These are phyloP conservation scores for Ophiostoma sp. DNA, from an alignment of 2,329 filamentous ascomycete genomes.

Conservation along the genomic window DNA sequence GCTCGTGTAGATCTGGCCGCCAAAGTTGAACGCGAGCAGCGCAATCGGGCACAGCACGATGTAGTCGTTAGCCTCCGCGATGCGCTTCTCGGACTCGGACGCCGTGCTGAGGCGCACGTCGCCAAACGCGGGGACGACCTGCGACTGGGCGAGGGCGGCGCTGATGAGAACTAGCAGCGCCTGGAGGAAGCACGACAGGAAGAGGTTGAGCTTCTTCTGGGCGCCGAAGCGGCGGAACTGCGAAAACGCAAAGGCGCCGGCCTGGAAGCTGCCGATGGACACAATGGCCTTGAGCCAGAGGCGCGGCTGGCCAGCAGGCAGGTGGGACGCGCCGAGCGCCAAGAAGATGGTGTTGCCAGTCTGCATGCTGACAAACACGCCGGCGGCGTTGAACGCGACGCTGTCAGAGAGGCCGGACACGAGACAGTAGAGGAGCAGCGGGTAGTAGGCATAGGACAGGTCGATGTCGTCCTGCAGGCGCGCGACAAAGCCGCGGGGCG, in stretches of 20 bases:
- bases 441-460: slow-evolving; percentile 49
- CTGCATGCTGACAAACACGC: slow-evolving; percentile 78
- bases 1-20: slow-evolving; percentile 50
- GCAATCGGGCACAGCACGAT: slow-evolving; percentile 37
- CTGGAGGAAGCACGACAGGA: slow-evolving; percentile 54
- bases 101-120: slow-evolving; percentile 27
- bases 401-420: slow-evolving; percentile 75
- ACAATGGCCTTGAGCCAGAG: slow-evolving; percentile 68
- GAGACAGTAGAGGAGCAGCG: slow-evolving; percentile 66
- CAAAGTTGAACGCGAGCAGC: slow-evolving; percentile 50
- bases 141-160: slow-evolving; percentile 46
- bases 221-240: slow-evolving; percentile 53
- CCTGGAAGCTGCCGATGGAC: slow-evolving; percentile 64
- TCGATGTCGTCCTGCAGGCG: slow-evolving; percentile 23
- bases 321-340: slow-evolving; percentile 53
- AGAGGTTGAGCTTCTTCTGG: slow-evolving; percentile 58
- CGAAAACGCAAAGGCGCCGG: slow-evolving; percentile 66
- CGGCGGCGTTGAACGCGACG: slow-evolving; percentile 69
- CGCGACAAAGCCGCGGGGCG: not conserved
- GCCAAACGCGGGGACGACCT: slow-evolving; percentile 42
- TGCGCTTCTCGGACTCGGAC: slow-evolving; percentile 35
- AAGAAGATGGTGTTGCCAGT: slow-evolving; percentile 78
- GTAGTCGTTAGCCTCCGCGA: slow-evolving; percentile 37
- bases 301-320: slow-evolving; percentile 50
- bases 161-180: slow-evolving; percentile 45